A percentile compares a stretch with the other conserved stretches of the same genome.
Conservation (phyloP, 1,284 basidiomycete species). For the Cutaneotrichosporon cyanovorans region DNA sequence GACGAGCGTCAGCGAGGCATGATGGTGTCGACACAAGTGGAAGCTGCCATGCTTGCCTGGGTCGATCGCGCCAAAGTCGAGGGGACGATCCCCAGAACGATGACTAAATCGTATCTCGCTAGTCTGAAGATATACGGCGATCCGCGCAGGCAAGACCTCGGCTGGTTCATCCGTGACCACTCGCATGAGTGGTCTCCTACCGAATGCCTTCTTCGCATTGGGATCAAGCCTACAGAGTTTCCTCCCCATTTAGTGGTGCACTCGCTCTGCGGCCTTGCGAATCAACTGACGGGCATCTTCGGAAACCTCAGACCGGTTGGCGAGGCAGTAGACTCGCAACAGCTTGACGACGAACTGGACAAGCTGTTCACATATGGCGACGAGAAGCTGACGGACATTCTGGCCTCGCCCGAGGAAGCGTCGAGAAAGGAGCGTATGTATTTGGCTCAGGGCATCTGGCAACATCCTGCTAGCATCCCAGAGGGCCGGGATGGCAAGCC, state of each 20-base stretch:
- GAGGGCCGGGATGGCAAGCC: conserved; percentile 1
- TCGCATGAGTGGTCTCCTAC: conserved; percentile 22
- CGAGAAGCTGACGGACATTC: conserved; percentile 6
- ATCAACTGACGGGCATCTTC: conserved; percentile 4
- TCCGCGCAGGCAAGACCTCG: conserved; percentile 18
- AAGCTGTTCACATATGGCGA: conserved; percentile 10
- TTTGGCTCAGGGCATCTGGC: conserved; percentile 1
- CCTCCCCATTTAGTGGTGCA: conserved; percentile 25
- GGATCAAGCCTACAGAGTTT: conserved; percentile 25
- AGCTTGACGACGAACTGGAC: conserved; percentile 17
- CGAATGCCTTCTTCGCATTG: conserved; percentile 25
- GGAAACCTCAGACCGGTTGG: conserved; percentile 3
- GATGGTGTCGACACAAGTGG: conserved; percentile 12
- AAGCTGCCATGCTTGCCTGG: conserved; percentile 25
- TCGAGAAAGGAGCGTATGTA: conserved; percentile 2
- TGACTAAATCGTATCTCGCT: conserved; percentile 20
- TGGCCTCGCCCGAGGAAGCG: conserved; percentile 4
- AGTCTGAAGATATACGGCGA: conserved; percentile 23
- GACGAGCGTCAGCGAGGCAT: conserved; percentile 10
- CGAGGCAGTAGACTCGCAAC: not conserved
- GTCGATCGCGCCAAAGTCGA: conserved; percentile 9
- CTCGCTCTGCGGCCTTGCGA: conserved; percentile 16
- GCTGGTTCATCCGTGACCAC: conserved; percentile 17
- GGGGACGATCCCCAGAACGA: conserved; percentile 16
- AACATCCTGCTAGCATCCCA: not conserved